These are phyloP conservation scores for Lactarius sp. DNA, from an alignment of 768 basidiomycete species.

Conservation along the genomic window DNA sequence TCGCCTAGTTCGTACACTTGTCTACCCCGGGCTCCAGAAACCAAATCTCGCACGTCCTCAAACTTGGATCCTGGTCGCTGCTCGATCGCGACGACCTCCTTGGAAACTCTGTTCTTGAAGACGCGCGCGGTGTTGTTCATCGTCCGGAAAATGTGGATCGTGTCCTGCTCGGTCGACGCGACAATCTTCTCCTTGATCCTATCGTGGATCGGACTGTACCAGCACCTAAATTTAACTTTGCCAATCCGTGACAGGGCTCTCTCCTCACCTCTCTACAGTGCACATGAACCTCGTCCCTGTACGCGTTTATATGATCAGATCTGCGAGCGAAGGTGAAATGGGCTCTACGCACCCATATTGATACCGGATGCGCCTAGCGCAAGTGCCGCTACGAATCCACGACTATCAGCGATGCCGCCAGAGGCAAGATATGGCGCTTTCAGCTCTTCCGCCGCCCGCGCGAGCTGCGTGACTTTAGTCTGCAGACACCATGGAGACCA, in stretches of 20 bases:
- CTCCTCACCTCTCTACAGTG: conserved; percentile 67
- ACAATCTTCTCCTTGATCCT: conserved; percentile 91
- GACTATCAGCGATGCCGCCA: conserved; percentile 84
- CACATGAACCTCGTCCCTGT: conserved; percentile 84
- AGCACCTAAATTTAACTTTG: not conserved
- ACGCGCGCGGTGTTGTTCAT: conserved; percentile 81
- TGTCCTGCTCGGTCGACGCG: conserved; percentile 74
- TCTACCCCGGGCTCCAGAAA: conserved; percentile 64
- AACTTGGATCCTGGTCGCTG: conserved; percentile 80
- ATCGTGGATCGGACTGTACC: conserved; percentile 72
- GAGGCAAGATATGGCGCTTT: conserved; percentile 85
- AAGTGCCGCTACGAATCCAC: conserved; percentile 77
- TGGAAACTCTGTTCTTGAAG: conserved; percentile 77
- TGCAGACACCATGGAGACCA: not conserved
- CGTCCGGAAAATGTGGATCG: conserved; percentile 87
- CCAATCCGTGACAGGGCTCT: not conserved
- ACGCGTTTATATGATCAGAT: not conserved
- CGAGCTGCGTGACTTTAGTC: conserved; percentile 48
- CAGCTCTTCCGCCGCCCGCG: conserved; percentile 80
- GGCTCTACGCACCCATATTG: conserved; percentile 58
- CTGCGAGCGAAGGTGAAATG: not conserved
- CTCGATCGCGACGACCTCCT: conserved; percentile 84
- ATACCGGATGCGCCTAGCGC: conserved; percentile 81
- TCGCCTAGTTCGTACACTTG: conserved; percentile 82
- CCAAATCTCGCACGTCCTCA: conserved; percentile 73